phyloP scores from a whole-genome alignment of 345 rosid species.

The Ceriops zippeliana region DNA sequence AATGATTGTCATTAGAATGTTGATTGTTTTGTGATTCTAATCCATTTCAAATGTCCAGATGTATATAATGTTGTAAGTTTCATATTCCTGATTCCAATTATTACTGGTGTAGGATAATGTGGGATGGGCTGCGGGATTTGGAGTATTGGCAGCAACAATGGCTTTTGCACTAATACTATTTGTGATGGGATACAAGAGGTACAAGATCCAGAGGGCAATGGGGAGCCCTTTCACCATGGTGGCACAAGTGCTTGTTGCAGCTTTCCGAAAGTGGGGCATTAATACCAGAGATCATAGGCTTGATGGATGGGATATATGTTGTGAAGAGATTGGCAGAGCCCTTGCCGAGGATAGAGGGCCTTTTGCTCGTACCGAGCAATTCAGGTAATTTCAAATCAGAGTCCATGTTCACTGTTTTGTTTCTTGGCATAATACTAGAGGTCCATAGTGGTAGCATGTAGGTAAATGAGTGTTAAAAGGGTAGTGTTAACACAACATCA shows the following conservation, averaged over 20 bases:
- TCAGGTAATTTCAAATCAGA: conserved; percentile 45
- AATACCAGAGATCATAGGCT: conserved; percentile 22
- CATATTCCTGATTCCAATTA: not conserved
- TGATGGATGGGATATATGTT: conserved; percentile 34
- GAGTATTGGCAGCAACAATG: conserved; percentile 48
- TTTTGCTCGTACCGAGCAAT: conserved; percentile 49
- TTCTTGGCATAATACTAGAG: not conserved
- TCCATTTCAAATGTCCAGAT: no score
- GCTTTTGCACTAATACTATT: conserved; percentile 45
- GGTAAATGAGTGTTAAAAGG: no score
- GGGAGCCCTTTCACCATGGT: conserved; percentile 69
- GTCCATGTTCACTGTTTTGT: not conserved
- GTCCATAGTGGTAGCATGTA: no score
- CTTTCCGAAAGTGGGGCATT: conserved; percentile 52
- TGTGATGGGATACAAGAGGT: conserved; percentile 50
- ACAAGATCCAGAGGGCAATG: conserved; percentile 45
- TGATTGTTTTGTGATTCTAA: no score
- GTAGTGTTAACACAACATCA: no score
- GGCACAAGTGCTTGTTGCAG: conserved; percentile 71
- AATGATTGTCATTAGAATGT: no score
- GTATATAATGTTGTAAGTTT: not conserved
- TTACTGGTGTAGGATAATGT: conserved; percentile 48
- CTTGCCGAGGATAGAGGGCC: not conserved
- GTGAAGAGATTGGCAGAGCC: conserved; percentile 22
- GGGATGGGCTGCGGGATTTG: conserved; percentile 73